These are phyloP conservation scores for Pseudopyrenochaeta lycopersici DNA, from an alignment of 2,329 filamentous ascomycete species.

Conservation along the genomic window DNA sequence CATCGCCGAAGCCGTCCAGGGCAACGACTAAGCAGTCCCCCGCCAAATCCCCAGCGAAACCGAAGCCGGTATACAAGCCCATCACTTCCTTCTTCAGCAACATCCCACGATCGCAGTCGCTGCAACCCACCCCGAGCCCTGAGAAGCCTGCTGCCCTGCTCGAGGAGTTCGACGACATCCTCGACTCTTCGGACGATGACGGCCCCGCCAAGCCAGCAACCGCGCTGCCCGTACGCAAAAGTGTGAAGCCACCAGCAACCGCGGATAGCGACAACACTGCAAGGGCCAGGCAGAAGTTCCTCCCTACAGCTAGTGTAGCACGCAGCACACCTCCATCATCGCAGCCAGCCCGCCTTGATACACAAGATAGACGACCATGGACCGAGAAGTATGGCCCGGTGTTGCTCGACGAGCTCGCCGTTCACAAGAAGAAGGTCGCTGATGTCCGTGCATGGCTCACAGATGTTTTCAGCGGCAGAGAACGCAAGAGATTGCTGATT, in stretches of 20 bases:
- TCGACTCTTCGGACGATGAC: slow-evolving; percentile 48
- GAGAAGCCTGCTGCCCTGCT: slow-evolving; percentile 44
- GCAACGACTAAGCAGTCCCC: slow-evolving; percentile 34
- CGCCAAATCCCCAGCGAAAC: slow-evolving; percentile 45
- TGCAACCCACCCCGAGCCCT: slow-evolving; percentile 51
- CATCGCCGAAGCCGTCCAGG: slow-evolving; percentile 30
- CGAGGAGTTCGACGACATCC: slow-evolving; percentile 47
- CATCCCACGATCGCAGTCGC: slow-evolving; percentile 51
- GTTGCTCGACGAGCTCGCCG: slow-evolving; percentile 83
- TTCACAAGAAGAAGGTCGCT: slow-evolving; percentile 91
- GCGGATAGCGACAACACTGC: slow-evolving; percentile 25
- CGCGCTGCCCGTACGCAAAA: slow-evolving; percentile 42
- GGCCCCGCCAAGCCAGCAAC: slow-evolving; percentile 24
- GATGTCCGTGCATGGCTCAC: slow-evolving; percentile 88
- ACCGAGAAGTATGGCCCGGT: slow-evolving; percentile 82
- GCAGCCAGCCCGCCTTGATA: slow-evolving; percentile 23
- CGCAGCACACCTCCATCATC: slow-evolving; percentile 41
- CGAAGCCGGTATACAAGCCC: slow-evolving; percentile 51
- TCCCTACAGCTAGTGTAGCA: slow-evolving; percentile 48
- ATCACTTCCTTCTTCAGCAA: slow-evolving; percentile 61
- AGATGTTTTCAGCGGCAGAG: slow-evolving; percentile 70
- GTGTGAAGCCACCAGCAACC: slow-evolving; percentile 25
- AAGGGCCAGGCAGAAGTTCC: slow-evolving; percentile 56
- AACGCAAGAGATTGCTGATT: slow-evolving; percentile 75
- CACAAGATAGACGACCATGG: slow-evolving; percentile 78